phyloP scores from a whole-genome alignment of 2,329 filamentous ascomycete genomes.

The Cercospora sp. region DNA sequence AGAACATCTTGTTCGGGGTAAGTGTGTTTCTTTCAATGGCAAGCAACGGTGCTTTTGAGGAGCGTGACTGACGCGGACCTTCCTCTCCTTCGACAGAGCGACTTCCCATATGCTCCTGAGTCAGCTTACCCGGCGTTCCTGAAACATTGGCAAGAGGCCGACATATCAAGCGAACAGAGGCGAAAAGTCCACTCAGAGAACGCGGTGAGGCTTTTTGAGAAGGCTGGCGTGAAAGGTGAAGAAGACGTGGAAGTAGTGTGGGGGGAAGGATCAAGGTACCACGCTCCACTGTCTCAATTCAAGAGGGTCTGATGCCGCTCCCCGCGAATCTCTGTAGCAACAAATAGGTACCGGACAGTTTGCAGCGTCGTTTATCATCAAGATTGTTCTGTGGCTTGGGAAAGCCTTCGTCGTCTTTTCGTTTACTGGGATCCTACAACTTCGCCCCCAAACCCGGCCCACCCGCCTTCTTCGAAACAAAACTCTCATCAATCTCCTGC shows the following conservation, averaged over 20 bases:
- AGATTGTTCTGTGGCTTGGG: too few species aligned
- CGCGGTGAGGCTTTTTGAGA: not conserved
- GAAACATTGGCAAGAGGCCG: not conserved
- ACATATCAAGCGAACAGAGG: not conserved
- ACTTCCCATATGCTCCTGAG: not conserved
- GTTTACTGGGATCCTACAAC: not conserved
- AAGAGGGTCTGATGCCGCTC: too few species aligned
- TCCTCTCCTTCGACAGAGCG: not conserved
- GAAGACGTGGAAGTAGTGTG: too few species aligned
- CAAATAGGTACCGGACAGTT: too few species aligned
- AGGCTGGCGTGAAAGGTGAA: too few species aligned
- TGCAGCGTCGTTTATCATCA: too few species aligned
- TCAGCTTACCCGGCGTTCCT: not conserved
- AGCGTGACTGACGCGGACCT: not conserved
- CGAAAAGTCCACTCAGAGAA: not conserved
- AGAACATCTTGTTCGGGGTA: not conserved
- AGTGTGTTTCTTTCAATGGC: not conserved
- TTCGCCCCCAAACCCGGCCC: constrained; percentile 2
- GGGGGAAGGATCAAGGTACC: too few species aligned
- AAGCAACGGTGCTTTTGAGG: not conserved
- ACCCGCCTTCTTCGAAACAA: constrained; percentile 24
- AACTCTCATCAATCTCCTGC: constrained; percentile 36
- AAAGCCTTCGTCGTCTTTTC: too few species aligned
- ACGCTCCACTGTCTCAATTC: too few species aligned
- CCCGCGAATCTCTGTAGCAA: too few species aligned